phyloP scores from a whole-genome alignment of 495 filamentous ascomycete genomes.

The Aspergillus carlsbadensis region DNA sequence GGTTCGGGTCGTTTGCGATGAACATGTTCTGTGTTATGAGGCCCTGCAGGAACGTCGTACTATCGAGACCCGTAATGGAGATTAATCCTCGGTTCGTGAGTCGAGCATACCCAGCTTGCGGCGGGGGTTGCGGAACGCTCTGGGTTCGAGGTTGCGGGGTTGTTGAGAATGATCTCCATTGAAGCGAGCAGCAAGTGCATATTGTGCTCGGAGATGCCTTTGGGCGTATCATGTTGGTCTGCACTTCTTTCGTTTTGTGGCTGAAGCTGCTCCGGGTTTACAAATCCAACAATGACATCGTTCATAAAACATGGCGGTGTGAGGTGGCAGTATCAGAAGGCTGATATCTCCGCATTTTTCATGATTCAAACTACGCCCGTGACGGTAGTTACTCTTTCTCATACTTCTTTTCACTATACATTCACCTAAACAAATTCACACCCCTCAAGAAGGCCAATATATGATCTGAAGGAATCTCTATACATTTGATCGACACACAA shows the following conservation, averaged over 20 bases:
- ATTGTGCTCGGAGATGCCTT: slow-evolving; percentile 21
- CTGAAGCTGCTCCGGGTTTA: slow-evolving; percentile 9
- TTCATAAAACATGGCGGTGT: slow-evolving; percentile 23
- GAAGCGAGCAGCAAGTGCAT: slow-evolving; percentile 29
- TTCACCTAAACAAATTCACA: too few relatives aligned
- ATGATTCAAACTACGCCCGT: too few relatives aligned
- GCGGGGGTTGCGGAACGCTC: slow-evolving; percentile 27
- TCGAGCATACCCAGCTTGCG: slow-evolving; percentile 41
- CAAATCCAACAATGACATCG: slow-evolving; percentile 15
- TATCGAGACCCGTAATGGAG: slow-evolving; percentile 73
- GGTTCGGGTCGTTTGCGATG: slow-evolving; percentile 38
- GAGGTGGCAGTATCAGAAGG: slow-evolving; percentile 27
- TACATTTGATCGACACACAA: too few relatives aligned
- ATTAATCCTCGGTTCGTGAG: slow-evolving; percentile 75
- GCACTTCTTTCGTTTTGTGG: not conserved
- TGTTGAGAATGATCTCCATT: slow-evolving; percentile 33
- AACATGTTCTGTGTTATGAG: slow-evolving; percentile 75
- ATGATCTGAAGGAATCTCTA: too few relatives aligned
- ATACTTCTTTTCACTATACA: not conserved
- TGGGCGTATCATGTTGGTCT: slow-evolving; percentile 34
- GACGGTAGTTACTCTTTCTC: not conserved
- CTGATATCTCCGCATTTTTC: too few relatives aligned
- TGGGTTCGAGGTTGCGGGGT: slow-evolving; percentile 21
- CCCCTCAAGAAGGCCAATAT: too few relatives aligned
- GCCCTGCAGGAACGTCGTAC: slow-evolving; percentile 82